Evolutionary conservation across 2,329 filamentous ascomycete genomes (phyloP), one percentile per base, ranked within the genome.

Genomic region (Fusarium pilosicola): DNA sequence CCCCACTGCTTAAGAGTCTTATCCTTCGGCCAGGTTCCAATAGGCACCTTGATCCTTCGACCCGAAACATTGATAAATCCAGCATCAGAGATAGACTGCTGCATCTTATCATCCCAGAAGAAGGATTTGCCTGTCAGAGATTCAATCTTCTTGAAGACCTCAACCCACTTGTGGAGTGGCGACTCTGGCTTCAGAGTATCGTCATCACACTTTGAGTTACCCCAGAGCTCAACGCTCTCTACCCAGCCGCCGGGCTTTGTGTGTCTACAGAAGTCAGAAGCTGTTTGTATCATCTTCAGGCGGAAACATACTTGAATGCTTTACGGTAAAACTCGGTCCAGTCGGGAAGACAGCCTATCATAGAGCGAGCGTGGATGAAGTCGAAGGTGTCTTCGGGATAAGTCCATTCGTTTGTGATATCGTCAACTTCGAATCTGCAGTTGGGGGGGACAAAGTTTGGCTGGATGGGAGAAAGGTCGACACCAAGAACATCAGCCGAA

Each of bases 361-460:
- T 82, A 64, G 87, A 82, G 30, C 88, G 86, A 4, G 87, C 84
- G 77, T 91, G 90, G 48, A 92, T 85, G 71, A 86, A 89, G 79
- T 92, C 89, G 71, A 90, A 90, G 7, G 48, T 62, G 58, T 86
- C 74, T 0, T 82, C 76, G 0, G 85, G 82, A 41, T 82, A 89
- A 78, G 82, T 88, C 83, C 83, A 86, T 10, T 83, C 78, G 24
- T 80, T 84, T 70, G 88, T 88, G 39, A 89, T 86, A 71, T 93
- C 90, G 78, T 92, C 90, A 44, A 92, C 86, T 62, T 91, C 85
- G 65, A 92, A 93, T 68, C 87, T 86, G 60, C 91, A 89, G 74
- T 92, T 93, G 22, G 86, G 84, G 1, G 90, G 89, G 1, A 91
- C 86, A 79, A 83, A 88, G 22, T 82, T 82, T 6, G 88, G 88